A percentile compares a stretch with the other conserved stretches of the same genome.
Conservation (phyloP, 139 green algal species). For the Coccomyxa sp. region DNA sequence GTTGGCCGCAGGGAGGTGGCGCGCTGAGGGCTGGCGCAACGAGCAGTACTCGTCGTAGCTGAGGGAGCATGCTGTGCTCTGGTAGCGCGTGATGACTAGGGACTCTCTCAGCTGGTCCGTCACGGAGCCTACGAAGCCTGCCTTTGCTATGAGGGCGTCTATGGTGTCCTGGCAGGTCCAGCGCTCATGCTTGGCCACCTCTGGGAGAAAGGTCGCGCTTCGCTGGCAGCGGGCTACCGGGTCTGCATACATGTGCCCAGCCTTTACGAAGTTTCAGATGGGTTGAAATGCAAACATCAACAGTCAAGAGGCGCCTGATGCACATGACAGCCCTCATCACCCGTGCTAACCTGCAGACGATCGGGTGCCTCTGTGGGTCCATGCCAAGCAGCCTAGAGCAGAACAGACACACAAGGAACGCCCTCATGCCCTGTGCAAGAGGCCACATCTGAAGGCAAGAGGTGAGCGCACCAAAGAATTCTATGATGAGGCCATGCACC, state of each 20-base stretch:
- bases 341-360: not conserved
- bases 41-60: conserved; percentile 26
- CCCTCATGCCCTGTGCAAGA: not conserved
- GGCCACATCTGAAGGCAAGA: not conserved
- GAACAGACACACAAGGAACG: not conserved
- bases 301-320: not conserved
- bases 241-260: conserved; percentile 15
- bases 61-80: conserved; percentile 24
- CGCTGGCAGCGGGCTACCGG: conserved; percentile 33
- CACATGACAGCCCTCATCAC: not conserved
- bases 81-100: conserved; percentile 49
- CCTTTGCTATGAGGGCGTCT: conserved; percentile 63
- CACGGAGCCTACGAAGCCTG: conserved; percentile 35
- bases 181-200: conserved; percentile 64
- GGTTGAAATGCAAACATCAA: not conserved
- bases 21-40: not conserved
- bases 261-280: not conserved
- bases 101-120: conserved; percentile 15
- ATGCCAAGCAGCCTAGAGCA: not conserved
- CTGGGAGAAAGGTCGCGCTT: conserved; percentile 78
- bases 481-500: conserved; percentile 61
- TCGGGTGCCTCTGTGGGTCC: not conserved
- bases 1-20: not conserved
- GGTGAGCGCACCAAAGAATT: conserved; percentile 41
- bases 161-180: conserved; percentile 55